Base-by-base conservation (phyloP, 2,329 filamentous ascomycete species). In the Ceratocystis eucalypticola region DNA sequence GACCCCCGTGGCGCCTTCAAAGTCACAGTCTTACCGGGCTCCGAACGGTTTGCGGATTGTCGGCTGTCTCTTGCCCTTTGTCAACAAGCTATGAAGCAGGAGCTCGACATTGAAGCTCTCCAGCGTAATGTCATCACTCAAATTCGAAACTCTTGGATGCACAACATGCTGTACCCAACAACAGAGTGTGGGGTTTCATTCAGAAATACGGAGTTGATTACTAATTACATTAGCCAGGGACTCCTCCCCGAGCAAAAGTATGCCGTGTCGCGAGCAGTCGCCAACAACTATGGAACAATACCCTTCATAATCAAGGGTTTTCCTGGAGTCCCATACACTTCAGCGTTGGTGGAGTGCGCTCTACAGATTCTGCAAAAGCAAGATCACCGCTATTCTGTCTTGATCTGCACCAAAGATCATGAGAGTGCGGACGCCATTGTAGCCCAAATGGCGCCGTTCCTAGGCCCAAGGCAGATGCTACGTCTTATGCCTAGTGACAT, bases 341-440 rank as follows among this genome's bases (percentile, higher is more conserved):
- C 61, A n/a, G 41, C 20, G 7, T 12, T 63, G 44, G 46, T 63
- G 17, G 61, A 63, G n/a, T 46, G 33, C n/a, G 20, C 61, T 17
- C 6, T 63, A 2, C 61, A 63, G n/a, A 28, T 48, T 28, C 12
- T 28, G 12, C 25, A 22, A 10, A 25, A 50, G 10, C 17, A 2
- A 8, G 44, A 20, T 25, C n/a, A 63, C 22, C 44, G n/a, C 33
- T 20, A 28, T 4, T 30, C 41, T n/a, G 46, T 63, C 5, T 48
- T 63, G 44, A 45, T 63, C 25, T 63, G 45, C 41, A 41, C 61
- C 44, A 50, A 46, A 20, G 61, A 63, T 5, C n/a, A 48, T 48
- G 41, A 50, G 37, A 48, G 30, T 10, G 61, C 44, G 4, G 61
- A 63, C 15, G 61, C 44, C 8, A 63, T 63, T 1, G 30, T 48